Percentiles rank a stretch among this genome's conserved stretches.
Conservation (phyloP, 2,329 filamentous ascomycete genomes). For the Penicillium sp. region DNA sequence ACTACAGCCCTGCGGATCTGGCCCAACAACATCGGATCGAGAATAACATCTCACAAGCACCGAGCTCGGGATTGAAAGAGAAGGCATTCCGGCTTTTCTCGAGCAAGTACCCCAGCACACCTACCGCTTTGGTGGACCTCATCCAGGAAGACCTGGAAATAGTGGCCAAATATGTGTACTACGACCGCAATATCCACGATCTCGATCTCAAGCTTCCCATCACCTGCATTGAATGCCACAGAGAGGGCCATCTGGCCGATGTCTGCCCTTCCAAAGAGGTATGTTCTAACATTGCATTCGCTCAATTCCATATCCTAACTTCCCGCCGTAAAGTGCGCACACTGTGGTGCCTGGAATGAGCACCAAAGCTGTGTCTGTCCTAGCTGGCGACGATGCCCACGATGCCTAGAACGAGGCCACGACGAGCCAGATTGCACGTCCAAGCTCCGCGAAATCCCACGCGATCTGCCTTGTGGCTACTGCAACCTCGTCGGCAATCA, state of each 20-base stretch:
- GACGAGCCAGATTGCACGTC: conserved; percentile 51
- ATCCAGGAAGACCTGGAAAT: conserved; percentile 38
- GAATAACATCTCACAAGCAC: conserved; percentile 11
- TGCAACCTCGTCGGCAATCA: conserved; percentile 51
- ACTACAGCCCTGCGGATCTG: conserved; percentile 25
- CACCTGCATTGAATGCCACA: conserved; percentile 43
- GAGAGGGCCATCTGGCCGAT: conserved; percentile 42
- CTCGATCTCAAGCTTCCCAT: conserved; percentile 43
- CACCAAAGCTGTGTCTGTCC: conserved; percentile 43
- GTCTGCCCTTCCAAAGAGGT: conserved; percentile 45
- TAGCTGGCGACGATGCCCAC: conserved; percentile 44
- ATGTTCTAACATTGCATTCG: conserved; percentile 6
- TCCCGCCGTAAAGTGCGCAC: conserved; percentile 33
- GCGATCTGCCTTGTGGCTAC: conserved; percentile 56
- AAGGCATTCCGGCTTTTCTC: conserved; percentile 34
- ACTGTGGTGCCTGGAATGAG: conserved; percentile 42
- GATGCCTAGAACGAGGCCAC: conserved; percentile 64
- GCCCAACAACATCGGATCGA: conserved; percentile 4
- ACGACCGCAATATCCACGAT: conserved; percentile 35
- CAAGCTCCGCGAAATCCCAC: conserved; percentile 55
- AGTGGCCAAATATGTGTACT: conserved; percentile 42
- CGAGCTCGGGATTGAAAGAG: conserved; percentile 29
- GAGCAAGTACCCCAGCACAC: conserved; percentile 35
- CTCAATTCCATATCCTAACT: conserved; percentile 2
- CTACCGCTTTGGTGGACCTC: conserved; percentile 38